Conservation (phyloP, 208 protist genomes). For the Porcisia deanei region DNA sequence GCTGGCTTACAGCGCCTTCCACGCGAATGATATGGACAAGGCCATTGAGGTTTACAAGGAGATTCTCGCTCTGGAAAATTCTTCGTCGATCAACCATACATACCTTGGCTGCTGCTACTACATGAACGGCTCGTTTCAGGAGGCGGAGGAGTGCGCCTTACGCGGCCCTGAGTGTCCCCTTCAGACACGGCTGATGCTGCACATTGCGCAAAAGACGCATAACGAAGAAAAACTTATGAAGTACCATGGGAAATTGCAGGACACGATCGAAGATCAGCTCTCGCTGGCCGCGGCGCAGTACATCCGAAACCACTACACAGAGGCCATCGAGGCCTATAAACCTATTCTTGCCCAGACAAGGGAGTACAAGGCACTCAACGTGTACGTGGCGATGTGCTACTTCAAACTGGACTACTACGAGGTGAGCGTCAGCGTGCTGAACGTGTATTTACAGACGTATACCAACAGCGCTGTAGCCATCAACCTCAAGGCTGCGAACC, state of each 20-base stretch:
- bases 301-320: slow-evolving; percentile 94
- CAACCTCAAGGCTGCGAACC: slow-evolving; percentile 97
- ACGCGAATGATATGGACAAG: slow-evolving; percentile 94
- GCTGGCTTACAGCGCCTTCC: slow-evolving; percentile 95
- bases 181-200: slow-evolving; percentile 95
- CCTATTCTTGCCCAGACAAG: slow-evolving; percentile 94
- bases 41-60: slow-evolving; percentile 92
- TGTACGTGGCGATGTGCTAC: slow-evolving; percentile 98
- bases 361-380: slow-evolving; percentile 94
- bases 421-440: slow-evolving; percentile 91
- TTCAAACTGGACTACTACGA: slow-evolving; percentile 99
- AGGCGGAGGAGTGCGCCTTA: slow-evolving; percentile 90
- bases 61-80: slow-evolving; percentile 61
- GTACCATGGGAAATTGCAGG: slow-evolving; percentile 93
- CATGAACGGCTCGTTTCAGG: slow-evolving; percentile 81
- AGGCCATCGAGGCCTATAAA: slow-evolving; percentile 98
- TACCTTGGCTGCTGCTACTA: slow-evolving; percentile 89
- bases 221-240: slow-evolving; percentile 93
- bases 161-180: slow-evolving; percentile 79
- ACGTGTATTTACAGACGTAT: slow-evolving; percentile 90
- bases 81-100: slow-evolving; percentile 72
- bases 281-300: slow-evolving; percentile 95
- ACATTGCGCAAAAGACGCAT: slow-evolving; percentile 92
- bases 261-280: slow-evolving; percentile 92
- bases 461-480: slow-evolving; percentile 94